Evolutionary conservation across 1,139 yeast genomes (phyloP).

Genomic region (Candida tetrigidarum): DNA sequence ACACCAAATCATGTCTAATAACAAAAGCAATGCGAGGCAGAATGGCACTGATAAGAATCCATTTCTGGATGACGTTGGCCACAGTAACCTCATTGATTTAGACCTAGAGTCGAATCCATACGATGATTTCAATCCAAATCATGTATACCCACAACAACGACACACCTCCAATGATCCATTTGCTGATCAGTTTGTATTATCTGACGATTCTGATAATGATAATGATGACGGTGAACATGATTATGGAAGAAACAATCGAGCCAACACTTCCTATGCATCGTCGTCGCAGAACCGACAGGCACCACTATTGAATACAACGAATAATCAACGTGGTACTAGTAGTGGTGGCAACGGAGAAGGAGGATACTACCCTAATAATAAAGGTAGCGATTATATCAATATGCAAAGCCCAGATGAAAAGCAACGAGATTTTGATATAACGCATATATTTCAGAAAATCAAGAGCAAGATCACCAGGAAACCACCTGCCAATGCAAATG

Average conservation of each 20-base stretch:
- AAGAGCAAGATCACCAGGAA: constrained; percentile 18
- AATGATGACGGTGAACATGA: constrained; percentile 17
- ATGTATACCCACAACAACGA: constrained; percentile 15
- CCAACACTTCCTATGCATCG: constrained; percentile 9
- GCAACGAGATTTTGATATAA: constrained; percentile 56
- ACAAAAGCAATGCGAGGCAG: neutral
- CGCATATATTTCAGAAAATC: constrained; percentile 42
- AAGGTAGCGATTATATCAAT: constrained; percentile 24
- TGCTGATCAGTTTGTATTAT: constrained; percentile 34
- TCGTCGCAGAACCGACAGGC: constrained; percentile 23
- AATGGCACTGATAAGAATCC: constrained; percentile 21
- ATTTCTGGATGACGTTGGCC: constrained; percentile 22
- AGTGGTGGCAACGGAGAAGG: no score
- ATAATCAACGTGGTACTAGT: neutral
- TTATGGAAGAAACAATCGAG: constrained; percentile 1
- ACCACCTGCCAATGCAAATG: constrained; percentile 7
- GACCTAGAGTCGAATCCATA: constrained; percentile 24
- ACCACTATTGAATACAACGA: constrained; percentile 25
- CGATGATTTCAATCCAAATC: constrained; percentile 17
- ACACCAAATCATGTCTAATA: neutral
- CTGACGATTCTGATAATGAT: constrained; percentile 35
- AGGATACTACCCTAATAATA: constrained; percentile 8
- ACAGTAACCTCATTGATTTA: constrained; percentile 36
- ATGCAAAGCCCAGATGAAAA: constrained; percentile 23
- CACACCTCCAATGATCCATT: constrained; percentile 16